Conservation (phyloP, 2,329 filamentous ascomycete genomes). For the Fusarium hainanense region DNA sequence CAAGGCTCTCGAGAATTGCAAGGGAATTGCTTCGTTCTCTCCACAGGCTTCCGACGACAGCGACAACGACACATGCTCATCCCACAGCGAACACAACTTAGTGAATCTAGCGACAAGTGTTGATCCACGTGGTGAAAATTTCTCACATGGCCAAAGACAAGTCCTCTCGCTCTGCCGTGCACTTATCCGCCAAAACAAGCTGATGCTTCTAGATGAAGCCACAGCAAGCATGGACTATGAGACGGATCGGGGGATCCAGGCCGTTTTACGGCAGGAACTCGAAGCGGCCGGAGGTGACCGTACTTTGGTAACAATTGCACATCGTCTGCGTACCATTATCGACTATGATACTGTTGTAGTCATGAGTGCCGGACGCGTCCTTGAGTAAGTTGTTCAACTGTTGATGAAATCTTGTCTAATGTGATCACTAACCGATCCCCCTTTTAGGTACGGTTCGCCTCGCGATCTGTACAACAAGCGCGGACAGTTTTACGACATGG, state of each 20-base stretch:
- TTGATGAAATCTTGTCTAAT: not conserved
- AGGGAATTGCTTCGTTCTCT: conserved; percentile 66
- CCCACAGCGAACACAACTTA: conserved; percentile 19
- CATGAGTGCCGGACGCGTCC: conserved; percentile 63
- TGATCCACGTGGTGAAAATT: conserved; percentile 65
- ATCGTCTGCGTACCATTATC: conserved; percentile 67
- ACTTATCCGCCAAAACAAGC: conserved; percentile 64
- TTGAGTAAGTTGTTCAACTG: conserved; percentile 58
- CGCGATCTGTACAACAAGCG: conserved; percentile 57
- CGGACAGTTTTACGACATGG: conserved; percentile 65
- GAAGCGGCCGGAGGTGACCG: conserved; percentile 56
- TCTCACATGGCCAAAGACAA: conserved; percentile 68
- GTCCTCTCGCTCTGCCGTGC: conserved; percentile 68
- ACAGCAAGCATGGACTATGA: conserved; percentile 70
- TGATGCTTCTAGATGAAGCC: conserved; percentile 69
- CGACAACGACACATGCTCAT: conserved; percentile 39
- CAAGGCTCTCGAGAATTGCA: conserved; percentile 70
- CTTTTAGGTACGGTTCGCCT: conserved; percentile 58
- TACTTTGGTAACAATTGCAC: conserved; percentile 68
- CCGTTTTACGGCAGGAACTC: conserved; percentile 63
- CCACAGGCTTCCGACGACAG: conserved; percentile 52
- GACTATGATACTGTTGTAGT: conserved; percentile 70
- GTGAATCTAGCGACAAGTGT: conserved; percentile 59
- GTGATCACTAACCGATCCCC: conserved; percentile 1
- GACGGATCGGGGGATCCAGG: conserved; percentile 66